A percentile compares a stretch with the other conserved stretches of the same genome.
Conservation (phyloP, 1,284 basidiomycete species). For the Marasmius sp. region DNA sequence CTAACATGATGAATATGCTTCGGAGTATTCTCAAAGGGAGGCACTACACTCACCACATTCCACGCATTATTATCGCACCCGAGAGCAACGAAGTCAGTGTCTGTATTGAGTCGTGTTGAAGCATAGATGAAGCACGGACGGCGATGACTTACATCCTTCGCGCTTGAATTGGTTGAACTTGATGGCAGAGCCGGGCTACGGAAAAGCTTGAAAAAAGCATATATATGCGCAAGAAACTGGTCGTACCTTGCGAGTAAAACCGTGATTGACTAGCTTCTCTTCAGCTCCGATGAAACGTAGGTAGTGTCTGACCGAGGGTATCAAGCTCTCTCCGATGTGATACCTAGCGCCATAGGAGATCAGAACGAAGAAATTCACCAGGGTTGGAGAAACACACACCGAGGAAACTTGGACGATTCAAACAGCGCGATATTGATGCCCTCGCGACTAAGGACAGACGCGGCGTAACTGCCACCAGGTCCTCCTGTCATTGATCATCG, state of each 20-base stretch:
- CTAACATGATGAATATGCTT: conserved; percentile 28
- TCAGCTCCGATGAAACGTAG: conserved; percentile 62
- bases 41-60: conserved; percentile 57
- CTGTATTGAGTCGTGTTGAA: conserved; percentile 29
- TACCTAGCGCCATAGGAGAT: conserved; percentile 38
- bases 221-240: not conserved
- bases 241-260: conserved; percentile 56
- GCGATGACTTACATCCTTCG: conserved; percentile 57
- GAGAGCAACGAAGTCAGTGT: conserved; percentile 63
- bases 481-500: conserved; percentile 33
- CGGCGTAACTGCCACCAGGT: conserved; percentile 73
- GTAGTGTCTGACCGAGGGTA: conserved; percentile 61
- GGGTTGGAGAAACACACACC: conserved; percentile 32
- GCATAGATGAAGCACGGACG: not conserved
- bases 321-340: conserved; percentile 64
- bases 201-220: not conserved
- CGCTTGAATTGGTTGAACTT: conserved; percentile 66
- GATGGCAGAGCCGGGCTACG: conserved; percentile 58
- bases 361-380: not conserved
- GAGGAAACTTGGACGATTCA: conserved; percentile 68
- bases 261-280: conserved; percentile 46
- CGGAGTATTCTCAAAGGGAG: not conserved
- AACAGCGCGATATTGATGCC: conserved; percentile 68
- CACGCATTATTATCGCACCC: conserved; percentile 58
- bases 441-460: conserved; percentile 68